Conservation (phyloP, 2,329 filamentous ascomycete genomes). For the Thielaviopsis populi region DNA sequence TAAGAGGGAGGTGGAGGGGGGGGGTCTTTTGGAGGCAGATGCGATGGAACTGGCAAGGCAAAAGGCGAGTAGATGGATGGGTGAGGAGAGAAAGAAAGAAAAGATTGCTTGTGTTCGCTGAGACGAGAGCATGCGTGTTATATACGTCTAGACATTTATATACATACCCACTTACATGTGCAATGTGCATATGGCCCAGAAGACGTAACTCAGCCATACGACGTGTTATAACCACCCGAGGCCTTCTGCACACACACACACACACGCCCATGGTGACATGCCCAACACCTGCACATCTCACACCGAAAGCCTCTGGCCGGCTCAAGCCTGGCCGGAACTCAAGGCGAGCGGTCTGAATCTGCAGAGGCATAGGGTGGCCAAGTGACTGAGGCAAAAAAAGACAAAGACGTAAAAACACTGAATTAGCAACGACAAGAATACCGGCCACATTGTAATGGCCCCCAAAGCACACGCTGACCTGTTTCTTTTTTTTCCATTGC, state of each 20-base stretch:
- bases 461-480: neutral
- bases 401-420: neutral
- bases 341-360: neutral
- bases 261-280: no score
- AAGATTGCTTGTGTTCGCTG: neutral
- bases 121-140: neutral
- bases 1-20: neutral
- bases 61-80: neutral
- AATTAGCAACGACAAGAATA: neutral
- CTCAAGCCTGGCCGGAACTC: neutral
- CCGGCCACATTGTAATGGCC: neutral
- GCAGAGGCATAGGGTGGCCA: neutral
- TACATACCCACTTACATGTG: neutral
- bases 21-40: neutral
- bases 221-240: neutral
- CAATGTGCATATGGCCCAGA: neutral
- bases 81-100: neutral
- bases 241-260: neutral
- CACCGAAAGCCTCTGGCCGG: neutral
- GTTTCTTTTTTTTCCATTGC: neutral
- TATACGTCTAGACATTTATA: neutral
- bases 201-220: neutral
- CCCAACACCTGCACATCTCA: no score
- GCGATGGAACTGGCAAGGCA: neutral
- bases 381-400: neutral